A percentile compares a stretch with the other conserved stretches of the same genome.
Evolutionary conservation across 225 moss, liverwort and hornwort species (phyloP).

Genomic region (Takakia lepidozioides): DNA sequence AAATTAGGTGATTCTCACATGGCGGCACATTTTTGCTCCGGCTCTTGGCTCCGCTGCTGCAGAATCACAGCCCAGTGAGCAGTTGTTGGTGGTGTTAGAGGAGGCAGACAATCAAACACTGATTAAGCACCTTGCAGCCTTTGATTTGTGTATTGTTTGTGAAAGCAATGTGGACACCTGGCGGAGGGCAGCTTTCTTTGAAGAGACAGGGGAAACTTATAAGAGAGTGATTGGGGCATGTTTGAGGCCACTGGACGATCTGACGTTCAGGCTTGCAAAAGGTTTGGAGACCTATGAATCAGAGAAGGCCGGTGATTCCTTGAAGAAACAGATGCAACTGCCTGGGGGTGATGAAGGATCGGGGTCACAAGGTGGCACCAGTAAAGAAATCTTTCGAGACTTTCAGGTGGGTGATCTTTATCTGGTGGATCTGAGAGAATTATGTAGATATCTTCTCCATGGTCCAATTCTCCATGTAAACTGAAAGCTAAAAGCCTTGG

Average conservation of each 20-base stretch:
- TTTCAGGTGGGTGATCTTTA: conserved; percentile 60
- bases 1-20: conserved; percentile 69
- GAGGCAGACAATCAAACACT: conserved; percentile 44
- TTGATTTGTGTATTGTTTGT: conserved; percentile 62
- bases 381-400: conserved; percentile 45
- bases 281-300: conserved; percentile 53
- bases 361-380: conserved; percentile 20
- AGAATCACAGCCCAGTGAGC: conserved; percentile 57
- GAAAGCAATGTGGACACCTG: conserved; percentile 84
- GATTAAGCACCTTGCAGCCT: conserved; percentile 58
- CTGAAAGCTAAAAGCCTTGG: no score
- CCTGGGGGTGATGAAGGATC: conserved; percentile 21
- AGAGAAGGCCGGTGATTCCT: conserved; percentile 34
- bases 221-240: conserved; percentile 46
- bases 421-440: no score
- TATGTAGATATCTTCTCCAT: no score
- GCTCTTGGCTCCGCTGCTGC: conserved; percentile 70
- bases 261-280: conserved; percentile 54
- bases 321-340: conserved; percentile 47
- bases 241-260: conserved; percentile 51
- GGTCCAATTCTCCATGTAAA: no score
- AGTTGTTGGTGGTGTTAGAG: conserved; percentile 58
- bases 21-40: conserved; percentile 60
- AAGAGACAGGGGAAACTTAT: conserved; percentile 85
- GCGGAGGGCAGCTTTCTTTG: conserved; percentile 76